Percentiles rank a stretch among this genome's conserved stretches.
Conservation (phyloP, 306 rosid species). For the Trifolium pratense region DNA sequence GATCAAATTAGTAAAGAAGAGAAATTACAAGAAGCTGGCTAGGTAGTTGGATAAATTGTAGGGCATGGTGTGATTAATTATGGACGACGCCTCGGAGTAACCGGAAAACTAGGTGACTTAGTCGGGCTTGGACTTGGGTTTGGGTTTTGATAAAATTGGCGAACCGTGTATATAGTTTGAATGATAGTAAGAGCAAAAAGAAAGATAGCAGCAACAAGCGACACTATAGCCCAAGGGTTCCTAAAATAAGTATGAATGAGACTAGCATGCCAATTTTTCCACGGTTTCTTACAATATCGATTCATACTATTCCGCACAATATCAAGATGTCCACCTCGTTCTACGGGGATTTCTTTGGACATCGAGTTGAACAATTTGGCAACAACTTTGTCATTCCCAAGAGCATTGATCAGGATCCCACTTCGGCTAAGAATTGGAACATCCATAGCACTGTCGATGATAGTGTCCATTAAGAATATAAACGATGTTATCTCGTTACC, state of each 20-base stretch:
- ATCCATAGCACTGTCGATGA: conserved; percentile 49
- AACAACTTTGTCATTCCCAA: conserved; percentile 49
- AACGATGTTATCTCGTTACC: conserved; percentile 50
- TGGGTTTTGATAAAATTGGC: no score
- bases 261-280: conserved; percentile 45
- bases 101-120: neutral
- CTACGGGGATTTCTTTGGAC: conserved; percentile 28
- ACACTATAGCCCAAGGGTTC: conserved; percentile 47
- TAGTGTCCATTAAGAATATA: conserved; percentile 49
- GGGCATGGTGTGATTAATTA: neutral
- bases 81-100: neutral
- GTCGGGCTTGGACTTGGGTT: neutral
- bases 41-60: neutral
- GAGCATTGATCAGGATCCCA: conserved; percentile 39
- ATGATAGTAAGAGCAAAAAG: conserved; percentile 41
- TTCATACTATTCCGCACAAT: conserved; percentile 25
- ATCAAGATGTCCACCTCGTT: conserved; percentile 5
- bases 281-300: conserved; percentile 33
- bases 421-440: conserved; percentile 32
- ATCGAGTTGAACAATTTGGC: conserved; percentile 41
- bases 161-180: conserved; percentile 27
- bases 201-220: conserved; percentile 36
- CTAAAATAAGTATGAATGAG: conserved; percentile 45
- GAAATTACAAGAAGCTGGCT: no score
- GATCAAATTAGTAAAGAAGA: neutral